Conservation (phyloP, 2,329 filamentous ascomycete genomes). For the Bretziella fagacearum region DNA sequence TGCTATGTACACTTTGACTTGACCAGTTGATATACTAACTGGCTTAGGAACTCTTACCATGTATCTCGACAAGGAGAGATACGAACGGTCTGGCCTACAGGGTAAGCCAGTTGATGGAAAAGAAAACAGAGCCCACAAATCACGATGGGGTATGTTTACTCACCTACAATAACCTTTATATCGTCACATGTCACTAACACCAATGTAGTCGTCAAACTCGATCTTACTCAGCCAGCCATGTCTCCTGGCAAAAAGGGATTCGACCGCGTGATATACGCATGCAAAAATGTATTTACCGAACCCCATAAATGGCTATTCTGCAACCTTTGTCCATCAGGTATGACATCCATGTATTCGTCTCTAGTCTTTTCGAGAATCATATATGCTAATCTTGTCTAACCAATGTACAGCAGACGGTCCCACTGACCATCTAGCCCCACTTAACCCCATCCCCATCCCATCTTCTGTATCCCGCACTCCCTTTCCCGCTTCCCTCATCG, state of each 20-base stretch:
- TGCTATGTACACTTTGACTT: too few relatives aligned
- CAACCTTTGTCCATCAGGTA: constrained; percentile 29
- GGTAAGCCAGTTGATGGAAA: constrained; percentile 49
- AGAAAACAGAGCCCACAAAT: constrained; percentile 42
- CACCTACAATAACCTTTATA: not conserved
- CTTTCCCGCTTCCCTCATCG: constrained; percentile 31
- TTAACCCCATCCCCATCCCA: constrained; percentile 16
- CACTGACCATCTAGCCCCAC: constrained; percentile 1
- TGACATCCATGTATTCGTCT: not conserved
- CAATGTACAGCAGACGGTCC: not conserved
- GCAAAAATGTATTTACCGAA: constrained; percentile 54
- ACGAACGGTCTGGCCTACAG: constrained; percentile 65
- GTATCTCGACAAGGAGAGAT: constrained; percentile 63
- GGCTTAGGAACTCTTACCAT: constrained; percentile 49
- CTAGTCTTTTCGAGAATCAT: too few relatives aligned
- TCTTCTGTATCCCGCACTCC: constrained; percentile 23
- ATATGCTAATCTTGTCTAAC: not conserved
- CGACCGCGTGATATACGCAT: constrained; percentile 60
- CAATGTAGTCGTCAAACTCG: constrained; percentile 50
- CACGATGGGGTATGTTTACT: constrained; percentile 49
- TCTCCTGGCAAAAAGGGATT: constrained; percentile 69
- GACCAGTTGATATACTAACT: not conserved
- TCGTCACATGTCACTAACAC: constrained; percentile 18
- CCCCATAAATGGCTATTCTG: constrained; percentile 64
- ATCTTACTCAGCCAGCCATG: constrained; percentile 62